Evolutionary conservation across 2,329 filamentous ascomycete genomes (phyloP), one percentile per base, ranked within the genome.

Genomic region (Cercospora sojina): DNA sequence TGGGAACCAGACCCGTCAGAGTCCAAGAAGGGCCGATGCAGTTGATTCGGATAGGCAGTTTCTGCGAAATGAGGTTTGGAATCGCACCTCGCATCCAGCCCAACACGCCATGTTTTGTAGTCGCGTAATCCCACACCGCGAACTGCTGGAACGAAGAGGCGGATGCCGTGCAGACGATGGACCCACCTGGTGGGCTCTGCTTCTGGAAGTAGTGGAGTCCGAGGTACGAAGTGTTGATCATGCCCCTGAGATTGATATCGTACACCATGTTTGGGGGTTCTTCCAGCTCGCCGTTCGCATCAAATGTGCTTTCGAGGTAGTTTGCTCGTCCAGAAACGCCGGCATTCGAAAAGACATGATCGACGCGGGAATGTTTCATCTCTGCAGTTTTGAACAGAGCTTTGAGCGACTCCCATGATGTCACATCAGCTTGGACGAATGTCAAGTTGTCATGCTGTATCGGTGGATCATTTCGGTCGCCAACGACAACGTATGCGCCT

Each of bases 21-120:
- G 86, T 87, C 85, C 85, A 88, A 31, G 79, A 82, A 1, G 86
- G 85, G 1, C 83, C 81, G 20, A 88, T 76, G 5, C 79, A 81
- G 76, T 88, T 88, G 59, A 88, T 73, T 13, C 86, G 83, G 51
- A 88, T 82, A 1, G 83, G 82, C 1, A 84, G 67, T 4, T 51
- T 64, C 20, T 51, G 62, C 16, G 18, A 73, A 67, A 10, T 78
- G 70, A 12, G 69, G 3, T 81, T 74, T 2, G 76, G 74, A 1
- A 80, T 74, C 9, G 86, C 75, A 3, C 83, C 81, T 29, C 85
- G 81, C 23, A 84, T 79, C 63, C 86, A 81, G 2, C 86, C 86
- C 0, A 87, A 68, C 0, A 86, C 81, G 23, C 80, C 86, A 63
- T 87, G 83, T 66, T 88, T 88, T 29, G 85, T 77, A 1, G 82